These are phyloP conservation scores for Pythium myriotylum DNA, from an alignment of 352 stramenopile species.

Conservation along the genomic window DNA sequence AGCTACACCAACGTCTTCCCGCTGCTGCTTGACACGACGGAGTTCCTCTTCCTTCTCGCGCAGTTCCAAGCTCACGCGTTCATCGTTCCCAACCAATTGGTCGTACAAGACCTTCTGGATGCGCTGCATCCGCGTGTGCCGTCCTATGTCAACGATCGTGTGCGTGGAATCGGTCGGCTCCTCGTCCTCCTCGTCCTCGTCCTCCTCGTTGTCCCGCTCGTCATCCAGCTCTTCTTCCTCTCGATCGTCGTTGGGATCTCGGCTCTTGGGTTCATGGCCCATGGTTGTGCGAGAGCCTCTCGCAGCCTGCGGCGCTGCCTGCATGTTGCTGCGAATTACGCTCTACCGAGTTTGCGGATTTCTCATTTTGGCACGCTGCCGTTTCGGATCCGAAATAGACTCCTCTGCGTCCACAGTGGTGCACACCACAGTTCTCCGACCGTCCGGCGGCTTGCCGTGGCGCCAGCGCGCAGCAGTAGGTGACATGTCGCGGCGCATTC, in stretches of 20 bases:
- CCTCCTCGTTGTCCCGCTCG: conserved; percentile 40
- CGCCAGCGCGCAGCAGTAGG: neutral
- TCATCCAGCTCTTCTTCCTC: conserved; percentile 34
- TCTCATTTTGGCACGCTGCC: no score
- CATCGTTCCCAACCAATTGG: conserved; percentile 75
- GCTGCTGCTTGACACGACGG: conserved; percentile 58
- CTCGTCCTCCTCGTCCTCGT: conserved; percentile 57
- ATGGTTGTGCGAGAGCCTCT: no score
- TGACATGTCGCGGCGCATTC: no score
- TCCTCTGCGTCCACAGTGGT: no score
- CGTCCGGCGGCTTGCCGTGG: neutral
- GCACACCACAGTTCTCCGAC: no score
- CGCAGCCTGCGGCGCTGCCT: no score
- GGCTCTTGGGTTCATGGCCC: neutral
- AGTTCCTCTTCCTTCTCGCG: conserved; percentile 82
- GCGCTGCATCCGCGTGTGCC: conserved; percentile 79
- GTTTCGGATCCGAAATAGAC: no score
- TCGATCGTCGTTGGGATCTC: conserved; percentile 3
- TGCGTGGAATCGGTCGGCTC: conserved; percentile 69
- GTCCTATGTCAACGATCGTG: conserved; percentile 83
- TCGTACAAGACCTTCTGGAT: conserved; percentile 87
- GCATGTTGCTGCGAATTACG: no score
- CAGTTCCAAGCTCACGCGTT: conserved; percentile 69
- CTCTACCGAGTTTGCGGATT: no score
- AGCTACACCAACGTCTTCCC: conserved; percentile 91